phyloP scores from a whole-genome alignment of 768 basidiomycete genomes.

The Harrya chromipes region DNA sequence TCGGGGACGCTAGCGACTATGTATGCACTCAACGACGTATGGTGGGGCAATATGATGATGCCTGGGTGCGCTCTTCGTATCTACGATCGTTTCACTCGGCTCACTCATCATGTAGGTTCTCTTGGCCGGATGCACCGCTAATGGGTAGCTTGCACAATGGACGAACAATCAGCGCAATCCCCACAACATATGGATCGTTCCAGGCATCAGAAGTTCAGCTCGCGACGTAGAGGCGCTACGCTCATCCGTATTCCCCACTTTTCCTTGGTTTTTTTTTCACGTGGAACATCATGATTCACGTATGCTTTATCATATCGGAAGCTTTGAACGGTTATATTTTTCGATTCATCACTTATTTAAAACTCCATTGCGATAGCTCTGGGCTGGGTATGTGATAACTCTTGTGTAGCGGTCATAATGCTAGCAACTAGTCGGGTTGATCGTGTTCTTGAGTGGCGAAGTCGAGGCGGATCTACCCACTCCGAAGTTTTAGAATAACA shows the following conservation, averaged over 20 bases:
- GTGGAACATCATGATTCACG: neutral
- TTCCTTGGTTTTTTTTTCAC: neutral
- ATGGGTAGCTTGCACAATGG: constrained; percentile 22
- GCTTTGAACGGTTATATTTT: neutral
- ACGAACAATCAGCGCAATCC: constrained; percentile 7
- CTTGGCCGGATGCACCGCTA: constrained; percentile 30
- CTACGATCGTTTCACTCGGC: neutral
- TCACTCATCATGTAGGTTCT: constrained; percentile 20
- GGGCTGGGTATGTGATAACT: too few species aligned
- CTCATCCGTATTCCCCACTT: neutral
- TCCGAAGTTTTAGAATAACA: too few species aligned
- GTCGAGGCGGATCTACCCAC: too few species aligned
- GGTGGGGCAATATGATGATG: constrained; percentile 85
- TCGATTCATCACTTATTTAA: too few species aligned
- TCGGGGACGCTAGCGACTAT: constrained; percentile 67
- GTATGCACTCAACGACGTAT: constrained; percentile 67
- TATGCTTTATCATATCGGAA: neutral
- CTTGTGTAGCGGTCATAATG: too few species aligned
- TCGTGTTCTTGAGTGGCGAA: too few species aligned
- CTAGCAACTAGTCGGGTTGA: too few species aligned
- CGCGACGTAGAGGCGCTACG: constrained; percentile 15
- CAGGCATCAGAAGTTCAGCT: constrained; percentile 22
- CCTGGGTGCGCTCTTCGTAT: constrained; percentile 46
- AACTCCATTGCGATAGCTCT: too few species aligned
- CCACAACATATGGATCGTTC: constrained; percentile 19